phyloP scores from a whole-genome alignment of 202 grass and related monocot genomes.

The Digitaria exilis region DNA sequence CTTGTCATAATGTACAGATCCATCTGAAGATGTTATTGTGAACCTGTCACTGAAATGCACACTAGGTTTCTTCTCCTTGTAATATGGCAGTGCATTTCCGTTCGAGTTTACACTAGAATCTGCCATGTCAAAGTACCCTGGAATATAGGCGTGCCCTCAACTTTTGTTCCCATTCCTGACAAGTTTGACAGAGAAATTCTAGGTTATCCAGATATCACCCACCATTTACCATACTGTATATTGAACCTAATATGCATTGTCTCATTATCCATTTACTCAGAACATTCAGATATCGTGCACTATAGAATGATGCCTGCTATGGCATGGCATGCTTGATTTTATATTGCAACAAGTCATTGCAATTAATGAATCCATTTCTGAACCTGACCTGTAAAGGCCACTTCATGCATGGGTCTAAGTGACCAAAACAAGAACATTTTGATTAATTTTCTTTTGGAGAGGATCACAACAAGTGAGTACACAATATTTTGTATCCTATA shows the following conservation, averaged over 20 bases:
- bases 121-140: constrained; percentile 64
- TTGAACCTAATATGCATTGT: neutral
- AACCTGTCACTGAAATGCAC: constrained; percentile 43
- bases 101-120: constrained; percentile 62
- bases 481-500: neutral
- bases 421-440: neutral
- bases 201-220: constrained; percentile 11
- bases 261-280: neutral
- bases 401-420: neutral
- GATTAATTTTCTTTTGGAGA: neutral
- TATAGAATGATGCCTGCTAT: neutral
- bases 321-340: neutral
- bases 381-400: neutral
- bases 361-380: neutral
- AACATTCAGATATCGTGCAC: constrained; percentile 5
- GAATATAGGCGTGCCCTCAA: constrained; percentile 52
- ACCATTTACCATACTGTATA: neutral
- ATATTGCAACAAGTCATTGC: neutral
- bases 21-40: constrained; percentile 45
- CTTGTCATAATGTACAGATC: constrained; percentile 54
- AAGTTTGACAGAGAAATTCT: constrained; percentile 34
- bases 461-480: neutral
- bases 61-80: constrained; percentile 51
- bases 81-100: constrained; percentile 43
- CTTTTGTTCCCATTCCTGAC: constrained; percentile 64